A percentile compares a stretch with the other conserved stretches of the same genome.
Conservation (phyloP, 1,284 basidiomycete genomes). For the Singerocomus rubriflavus region DNA sequence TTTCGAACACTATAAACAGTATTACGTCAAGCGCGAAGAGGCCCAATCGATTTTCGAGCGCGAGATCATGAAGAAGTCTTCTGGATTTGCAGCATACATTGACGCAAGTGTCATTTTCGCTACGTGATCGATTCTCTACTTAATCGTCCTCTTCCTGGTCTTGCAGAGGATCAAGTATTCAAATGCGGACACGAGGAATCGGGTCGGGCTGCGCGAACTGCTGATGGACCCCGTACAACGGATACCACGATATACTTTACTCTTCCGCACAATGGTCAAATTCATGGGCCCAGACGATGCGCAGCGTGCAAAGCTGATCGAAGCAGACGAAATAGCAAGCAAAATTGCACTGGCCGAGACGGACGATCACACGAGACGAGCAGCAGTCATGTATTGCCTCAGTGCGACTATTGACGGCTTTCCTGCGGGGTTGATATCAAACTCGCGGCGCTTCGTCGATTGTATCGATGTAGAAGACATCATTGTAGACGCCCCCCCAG, state of each 20-base stretch:
- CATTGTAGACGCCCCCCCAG: conserved; percentile 46
- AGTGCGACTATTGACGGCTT: conserved; percentile 87
- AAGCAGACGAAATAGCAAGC: conserved; percentile 85
- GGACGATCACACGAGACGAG: conserved; percentile 87
- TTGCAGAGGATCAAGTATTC: conserved; percentile 85
- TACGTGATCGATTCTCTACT: conserved; percentile 14
- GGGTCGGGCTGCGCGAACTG: conserved; percentile 88
- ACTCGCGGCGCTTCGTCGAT: conserved; percentile 85
- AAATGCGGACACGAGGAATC: conserved; percentile 76
- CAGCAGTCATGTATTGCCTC: conserved; percentile 87
- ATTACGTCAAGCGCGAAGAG: conserved; percentile 91
- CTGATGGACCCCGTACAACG: conserved; percentile 99
- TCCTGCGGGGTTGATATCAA: conserved; percentile 83
- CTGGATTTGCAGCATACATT: conserved; percentile 78
- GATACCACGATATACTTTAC: conserved; percentile 91
- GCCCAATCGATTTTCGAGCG: conserved; percentile 87
- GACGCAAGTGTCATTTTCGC: conserved; percentile 55
- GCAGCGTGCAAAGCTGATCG: conserved; percentile 79
- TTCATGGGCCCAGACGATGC: conserved; percentile 75
- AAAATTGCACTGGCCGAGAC: conserved; percentile 92
- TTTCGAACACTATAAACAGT: conserved; percentile 89
- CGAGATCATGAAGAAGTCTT: conserved; percentile 74
- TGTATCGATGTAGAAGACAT: conserved; percentile 93
- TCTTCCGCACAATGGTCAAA: conserved; percentile 90
- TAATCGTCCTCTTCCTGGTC: conserved; percentile 5